Evolutionary conservation across 1,284 basidiomycete species (phyloP).

Genomic region (Garcileccinum viscosum): DNA sequence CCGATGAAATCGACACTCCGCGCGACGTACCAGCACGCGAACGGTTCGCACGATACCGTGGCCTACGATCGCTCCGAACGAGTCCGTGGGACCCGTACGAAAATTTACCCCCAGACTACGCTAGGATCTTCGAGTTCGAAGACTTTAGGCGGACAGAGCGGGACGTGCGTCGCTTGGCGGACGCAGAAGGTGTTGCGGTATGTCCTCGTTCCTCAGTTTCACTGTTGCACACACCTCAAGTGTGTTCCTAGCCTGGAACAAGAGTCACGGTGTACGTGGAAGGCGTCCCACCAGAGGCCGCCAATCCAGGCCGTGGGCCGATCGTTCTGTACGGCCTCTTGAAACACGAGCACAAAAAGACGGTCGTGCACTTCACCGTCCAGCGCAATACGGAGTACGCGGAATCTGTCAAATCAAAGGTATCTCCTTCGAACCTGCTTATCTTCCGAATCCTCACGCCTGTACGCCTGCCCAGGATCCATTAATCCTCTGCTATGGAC

Average conservation of each 20-base stretch:
- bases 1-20: slow-evolving; percentile 98
- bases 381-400: slow-evolving; percentile 96
- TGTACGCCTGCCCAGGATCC: slow-evolving; percentile 66
- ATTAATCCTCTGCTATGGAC: slow-evolving; percentile 88
- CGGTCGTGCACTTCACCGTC: slow-evolving; percentile 91
- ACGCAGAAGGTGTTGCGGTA: slow-evolving; percentile 71
- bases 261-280: slow-evolving; percentile 79
- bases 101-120: slow-evolving; percentile 94
- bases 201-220: not conserved
- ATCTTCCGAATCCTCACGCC: not conserved
- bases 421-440: slow-evolving; percentile 35
- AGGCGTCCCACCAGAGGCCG: slow-evolving; percentile 69
- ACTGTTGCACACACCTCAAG: not conserved
- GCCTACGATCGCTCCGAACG: slow-evolving; percentile 91
- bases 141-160: slow-evolving; percentile 90
- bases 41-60: slow-evolving; percentile 94
- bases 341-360: slow-evolving; percentile 96
- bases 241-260: slow-evolving; percentile 69
- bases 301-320: slow-evolving; percentile 46
- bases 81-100: slow-evolving; percentile 98
- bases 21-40: slow-evolving; percentile 82
- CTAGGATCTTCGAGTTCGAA: slow-evolving; percentile 96
- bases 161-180: slow-evolving; percentile 70
- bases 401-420: slow-evolving; percentile 90
- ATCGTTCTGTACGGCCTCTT: slow-evolving; percentile 85